These are phyloP conservation scores for Coemansia sp. DNA, from an alignment of 371 early-diverging fungal species.

Conservation along the genomic window DNA sequence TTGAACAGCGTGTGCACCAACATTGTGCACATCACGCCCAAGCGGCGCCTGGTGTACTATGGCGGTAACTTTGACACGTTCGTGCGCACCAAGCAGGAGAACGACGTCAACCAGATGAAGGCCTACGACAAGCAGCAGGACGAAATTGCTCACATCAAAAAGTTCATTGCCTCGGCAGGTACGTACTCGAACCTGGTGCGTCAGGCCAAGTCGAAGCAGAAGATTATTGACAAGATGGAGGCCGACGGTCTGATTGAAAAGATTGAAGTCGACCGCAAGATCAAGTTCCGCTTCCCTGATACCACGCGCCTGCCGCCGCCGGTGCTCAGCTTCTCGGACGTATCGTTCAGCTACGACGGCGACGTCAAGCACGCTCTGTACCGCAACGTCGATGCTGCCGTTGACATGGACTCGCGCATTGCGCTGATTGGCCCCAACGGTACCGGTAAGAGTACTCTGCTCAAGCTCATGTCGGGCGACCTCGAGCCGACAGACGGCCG, in stretches of 20 bases:
- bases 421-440: constrained; percentile 97
- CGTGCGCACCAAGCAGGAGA: constrained; percentile 90
- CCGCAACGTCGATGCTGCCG: constrained; percentile 84
- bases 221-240: constrained; percentile 99
- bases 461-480: constrained; percentile 78
- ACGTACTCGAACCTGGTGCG: constrained; percentile 98
- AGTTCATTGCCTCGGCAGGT: constrained; percentile 98
- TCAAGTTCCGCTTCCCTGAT: constrained; percentile 88
- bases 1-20: constrained; percentile 96
- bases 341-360: constrained; percentile 90
- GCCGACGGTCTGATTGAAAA: constrained; percentile 95
- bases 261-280: constrained; percentile 70
- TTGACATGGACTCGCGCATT: constrained; percentile 96
- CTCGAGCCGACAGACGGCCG: constrained; percentile 83
- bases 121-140: constrained; percentile 97
- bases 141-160: constrained; percentile 97
- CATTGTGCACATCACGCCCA: constrained; percentile 87
- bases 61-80: constrained; percentile 98
- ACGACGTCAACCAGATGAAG: constrained; percentile 96
- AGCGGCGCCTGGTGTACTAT: constrained; percentile 90
- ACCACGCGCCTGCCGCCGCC: constrained; percentile 95
- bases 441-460: constrained; percentile 87
- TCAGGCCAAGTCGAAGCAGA: constrained; percentile 98
- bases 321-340: constrained; percentile 90
- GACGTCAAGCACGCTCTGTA: constrained; percentile 80